Base-by-base conservation (phyloP, 345 rosid species). In the Euphorbia pulcherrima region DNA sequence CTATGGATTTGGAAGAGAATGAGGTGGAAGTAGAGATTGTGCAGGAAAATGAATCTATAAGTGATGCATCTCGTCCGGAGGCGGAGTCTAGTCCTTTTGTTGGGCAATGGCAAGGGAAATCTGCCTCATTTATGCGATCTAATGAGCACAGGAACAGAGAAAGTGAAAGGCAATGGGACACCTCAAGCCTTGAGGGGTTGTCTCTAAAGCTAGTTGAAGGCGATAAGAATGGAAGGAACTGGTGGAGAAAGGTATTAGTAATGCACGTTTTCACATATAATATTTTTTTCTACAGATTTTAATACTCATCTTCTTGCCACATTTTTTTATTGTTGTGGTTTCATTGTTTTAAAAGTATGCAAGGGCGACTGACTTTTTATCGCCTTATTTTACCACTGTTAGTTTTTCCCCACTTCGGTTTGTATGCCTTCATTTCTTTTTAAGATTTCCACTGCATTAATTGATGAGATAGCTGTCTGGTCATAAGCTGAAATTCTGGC, bases 61-160 rank as follows among this genome's bases (percentile, higher is more conserved):
- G 65, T 77, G 77, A 77, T 68, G 80, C n/a, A n/a, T n/a, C n/a
- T n/a, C n/a, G 27, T 60, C 44, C 41, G 69, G 86, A 86, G 65
- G 81, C 54, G 65, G 83, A 23, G 80, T 68, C 82, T 27, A 90
- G 96, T 68, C 86, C 97, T 65, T 82, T 93, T 84, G 91, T 78
- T 16, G 91, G 90, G 46, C 90, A 91, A 50, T 91, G 99, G 99
- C 97, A 91, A 72, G 99, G 99, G 70, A 89, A 80, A 72, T 77
- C 78, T 56, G 83, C 70, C 18, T 85, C 88, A 5, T 91, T 91
- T 75, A 91, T 88, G 96, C 79, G 81, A 10, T 89, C 99, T 33
- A 89, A 89, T 84, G 95, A 90, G 51, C 96, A 90, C 81, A 13
- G 82, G 18, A 65, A 75, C 20, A 79, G 81, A 76, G 90, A 84